Conservation (phyloP, 2,329 filamentous ascomycete species). For the Alternaria panax region DNA sequence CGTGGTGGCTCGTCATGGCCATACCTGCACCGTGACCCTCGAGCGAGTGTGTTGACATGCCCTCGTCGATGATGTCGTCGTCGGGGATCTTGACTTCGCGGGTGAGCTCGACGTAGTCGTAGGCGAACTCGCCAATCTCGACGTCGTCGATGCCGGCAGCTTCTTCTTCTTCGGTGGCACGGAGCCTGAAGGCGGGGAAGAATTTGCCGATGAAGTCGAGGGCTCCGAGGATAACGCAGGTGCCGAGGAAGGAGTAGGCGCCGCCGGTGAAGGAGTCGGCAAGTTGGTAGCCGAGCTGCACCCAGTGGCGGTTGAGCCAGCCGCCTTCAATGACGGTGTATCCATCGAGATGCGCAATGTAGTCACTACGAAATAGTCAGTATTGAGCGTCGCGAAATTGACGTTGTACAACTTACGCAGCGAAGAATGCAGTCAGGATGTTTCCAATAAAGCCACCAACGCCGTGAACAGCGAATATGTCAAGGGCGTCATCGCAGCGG, state of each 20-base stretch:
- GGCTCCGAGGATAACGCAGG: slow-evolving; percentile 72
- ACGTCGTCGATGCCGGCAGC: slow-evolving; percentile 86
- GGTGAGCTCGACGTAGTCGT: slow-evolving; percentile 88
- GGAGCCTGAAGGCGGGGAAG: slow-evolving; percentile 76
- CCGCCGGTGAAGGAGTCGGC: slow-evolving; percentile 80
- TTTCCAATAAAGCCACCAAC: slow-evolving; percentile 67
- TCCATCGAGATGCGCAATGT: slow-evolving; percentile 83
- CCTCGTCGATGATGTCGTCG: slow-evolving; percentile 44
- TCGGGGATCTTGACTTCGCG: slow-evolving; percentile 59
- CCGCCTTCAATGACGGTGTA: slow-evolving; percentile 72
- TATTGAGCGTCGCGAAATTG: neutral
- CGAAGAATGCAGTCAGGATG: slow-evolving; percentile 74
- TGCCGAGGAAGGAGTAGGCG: slow-evolving; percentile 78
- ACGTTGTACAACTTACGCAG: slow-evolving; percentile 61
- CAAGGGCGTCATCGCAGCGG: slow-evolving; percentile 81
- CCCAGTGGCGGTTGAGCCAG: slow-evolving; percentile 84
- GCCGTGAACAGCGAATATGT: slow-evolving; percentile 72
- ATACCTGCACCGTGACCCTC: slow-evolving; percentile 38
- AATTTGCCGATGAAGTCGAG: slow-evolving; percentile 75
- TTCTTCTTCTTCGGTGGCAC: slow-evolving; percentile 78
- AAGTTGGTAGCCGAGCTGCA: slow-evolving; percentile 83
- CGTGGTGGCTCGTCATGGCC: slow-evolving; percentile 38
- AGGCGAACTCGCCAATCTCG: slow-evolving; percentile 94
- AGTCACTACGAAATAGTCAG: slow-evolving; percentile 60
- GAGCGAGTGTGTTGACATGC: slow-evolving; percentile 45